A percentile compares a stretch with the other conserved stretches of the same genome.
These are phyloP conservation scores for Coniferiporia weirii DNA, from an alignment of 1,284 basidiomycete genomes.

Conservation along the genomic window DNA sequence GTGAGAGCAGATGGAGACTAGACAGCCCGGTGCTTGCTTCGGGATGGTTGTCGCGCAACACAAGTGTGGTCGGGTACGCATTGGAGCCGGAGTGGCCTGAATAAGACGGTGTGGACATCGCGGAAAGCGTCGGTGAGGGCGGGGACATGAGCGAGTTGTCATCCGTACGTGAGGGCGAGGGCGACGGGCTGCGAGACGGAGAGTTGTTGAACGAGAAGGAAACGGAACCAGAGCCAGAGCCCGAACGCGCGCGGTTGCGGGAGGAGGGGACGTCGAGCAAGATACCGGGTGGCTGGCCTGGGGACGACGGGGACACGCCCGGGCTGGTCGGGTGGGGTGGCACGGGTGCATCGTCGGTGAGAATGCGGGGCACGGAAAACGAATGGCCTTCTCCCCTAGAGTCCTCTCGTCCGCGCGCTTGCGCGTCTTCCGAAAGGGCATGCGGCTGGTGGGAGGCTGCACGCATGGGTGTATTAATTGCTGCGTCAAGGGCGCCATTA, in stretches of 20 bases:
- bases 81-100: constrained; percentile 24
- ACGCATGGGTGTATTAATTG: not conserved
- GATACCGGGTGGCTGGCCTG: constrained; percentile 7
- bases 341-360: constrained; percentile 6
- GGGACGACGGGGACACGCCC: not conserved
- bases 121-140: constrained; percentile 69
- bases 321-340: not conserved
- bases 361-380: not conserved
- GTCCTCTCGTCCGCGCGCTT: not conserved
- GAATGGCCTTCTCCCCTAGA: not conserved
- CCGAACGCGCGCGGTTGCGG: constrained; percentile 8
- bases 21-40: constrained; percentile 50
- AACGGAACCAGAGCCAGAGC: constrained; percentile 12
- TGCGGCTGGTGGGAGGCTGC: constrained; percentile 2
- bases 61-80: constrained; percentile 49
- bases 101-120: constrained; percentile 43
- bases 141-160: constrained; percentile 37
- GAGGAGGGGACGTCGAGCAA: constrained; percentile 14
- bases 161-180: constrained; percentile 8
- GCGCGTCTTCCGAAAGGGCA: not conserved
- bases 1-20: constrained; percentile 47
- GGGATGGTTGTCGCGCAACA: constrained; percentile 68
- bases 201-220: constrained; percentile 11
- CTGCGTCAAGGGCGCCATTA: not conserved
- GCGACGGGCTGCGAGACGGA: constrained; percentile 8